Percentiles rank a stretch among this genome's conserved stretches.
Evolutionary conservation across 108 stramenopile species (phyloP).

Genomic region (Skeletonema tropicum): DNA sequence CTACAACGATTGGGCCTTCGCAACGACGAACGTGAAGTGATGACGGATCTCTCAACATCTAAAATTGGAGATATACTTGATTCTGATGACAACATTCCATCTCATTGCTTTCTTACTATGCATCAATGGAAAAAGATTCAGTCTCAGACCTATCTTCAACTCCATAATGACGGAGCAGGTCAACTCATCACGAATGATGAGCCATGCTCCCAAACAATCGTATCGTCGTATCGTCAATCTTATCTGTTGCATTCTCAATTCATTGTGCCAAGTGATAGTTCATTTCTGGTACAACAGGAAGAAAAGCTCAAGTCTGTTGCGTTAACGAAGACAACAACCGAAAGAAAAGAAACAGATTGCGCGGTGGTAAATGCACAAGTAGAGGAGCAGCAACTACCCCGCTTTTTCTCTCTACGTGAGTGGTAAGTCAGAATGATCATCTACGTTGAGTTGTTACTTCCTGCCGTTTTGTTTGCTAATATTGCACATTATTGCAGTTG

Average conservation of each 20-base stretch:
- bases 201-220: conserved; percentile 24
- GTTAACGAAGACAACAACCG: background rate
- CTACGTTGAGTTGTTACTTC: background rate
- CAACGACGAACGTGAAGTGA: background rate
- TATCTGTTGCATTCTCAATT: conserved; percentile 35
- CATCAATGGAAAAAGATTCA: conserved; percentile 25
- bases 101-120: conserved; percentile 23
- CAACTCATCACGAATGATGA: conserved; percentile 27
- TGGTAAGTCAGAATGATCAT: background rate
- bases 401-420: conserved; percentile 43
- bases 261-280: conserved; percentile 17
- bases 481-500: conserved; percentile 5
- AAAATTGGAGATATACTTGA: conserved; percentile 25
- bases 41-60: background rate
- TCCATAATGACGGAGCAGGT: conserved; percentile 31
- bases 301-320: conserved; percentile 7
- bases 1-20: background rate
- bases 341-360: background rate
- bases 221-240: conserved; percentile 30
- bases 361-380: background rate
- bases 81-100: background rate
- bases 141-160: conserved; percentile 13
- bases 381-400: conserved; percentile 13
- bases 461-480: background rate
- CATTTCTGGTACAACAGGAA: conserved; percentile 1